Conservation (phyloP, 352 stramenopile genomes). For the Pythium oligandrum region DNA sequence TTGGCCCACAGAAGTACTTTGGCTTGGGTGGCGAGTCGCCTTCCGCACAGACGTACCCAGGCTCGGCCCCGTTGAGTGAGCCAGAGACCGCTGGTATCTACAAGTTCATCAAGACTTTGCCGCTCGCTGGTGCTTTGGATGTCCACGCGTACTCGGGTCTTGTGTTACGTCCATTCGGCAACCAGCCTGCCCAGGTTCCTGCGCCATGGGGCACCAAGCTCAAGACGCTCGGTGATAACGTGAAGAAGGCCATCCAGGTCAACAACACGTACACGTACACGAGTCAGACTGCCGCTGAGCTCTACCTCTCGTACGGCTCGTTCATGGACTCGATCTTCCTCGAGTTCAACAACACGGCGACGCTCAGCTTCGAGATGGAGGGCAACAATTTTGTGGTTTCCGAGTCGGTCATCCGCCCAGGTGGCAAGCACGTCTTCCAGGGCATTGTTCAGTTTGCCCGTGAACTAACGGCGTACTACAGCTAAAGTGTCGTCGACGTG, state of each 20-base stretch:
- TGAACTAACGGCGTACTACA: conserved; percentile 18
- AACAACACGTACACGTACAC: conserved; percentile 18
- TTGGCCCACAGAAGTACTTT: conserved; percentile 21
- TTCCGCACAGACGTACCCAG: conserved; percentile 21
- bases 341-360: conserved; percentile 23
- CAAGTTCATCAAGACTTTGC: conserved; percentile 23
- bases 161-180: conserved; percentile 25
- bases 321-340: conserved; percentile 32
- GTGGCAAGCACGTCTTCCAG: conserved; percentile 20
- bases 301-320: conserved; percentile 29
- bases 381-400: conserved; percentile 19
- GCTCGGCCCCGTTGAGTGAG: conserved; percentile 22
- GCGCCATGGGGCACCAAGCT: conserved; percentile 23
- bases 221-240: conserved; percentile 20
- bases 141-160: conserved; percentile 26
- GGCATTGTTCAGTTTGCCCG: conserved; percentile 21
- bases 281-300: conserved; percentile 13
- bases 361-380: conserved; percentile 28
- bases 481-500: too few relatives aligned
- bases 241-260: conserved; percentile 22
- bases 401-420: conserved; percentile 19
- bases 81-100: conserved; percentile 25
- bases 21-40: conserved; percentile 12
- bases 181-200: conserved; percentile 9
- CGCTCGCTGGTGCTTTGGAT: conserved; percentile 21